Base-by-base conservation (phyloP, 2,329 filamentous ascomycete species). In the Cercospora citrullina region DNA sequence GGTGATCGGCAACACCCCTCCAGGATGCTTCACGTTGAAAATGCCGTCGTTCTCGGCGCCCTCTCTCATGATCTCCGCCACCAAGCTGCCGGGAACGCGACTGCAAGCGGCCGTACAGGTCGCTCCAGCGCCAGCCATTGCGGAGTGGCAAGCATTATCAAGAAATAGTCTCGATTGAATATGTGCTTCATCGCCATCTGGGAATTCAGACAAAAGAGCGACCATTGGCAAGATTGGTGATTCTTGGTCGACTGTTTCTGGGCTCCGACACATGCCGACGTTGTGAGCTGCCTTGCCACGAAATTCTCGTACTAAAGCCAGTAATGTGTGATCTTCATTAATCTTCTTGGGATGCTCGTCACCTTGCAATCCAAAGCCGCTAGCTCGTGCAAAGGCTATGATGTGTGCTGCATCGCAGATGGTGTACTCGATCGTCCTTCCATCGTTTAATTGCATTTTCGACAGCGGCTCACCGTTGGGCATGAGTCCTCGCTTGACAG, bases 161-260 rank as follows among this genome's bases (percentile, higher is more conserved):
- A 71, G 62, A 28, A 69, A 71, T 21, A 72, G 58, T 26, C 71
- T 31, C 9, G 64, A 66, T 36, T 69, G 67, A 9, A 71, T 64
- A 26, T 69, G 69, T 31, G 68, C 70, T 36, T 65, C 63, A 14
- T 57, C 31, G n/a, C 60, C 48, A 33, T 53, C n/a, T 4, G 63
- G 31, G 23, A 42, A 30, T 51, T 60, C 58, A 8, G 69, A 72
- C 2, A 72, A 58, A 7, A 71, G 51, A 5, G 67, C 64, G 5
- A 71, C 60, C 69, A 72, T 72, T 2, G 69, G 70, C 30, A 72
- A n/a, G 12, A 70, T 70, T 6, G 70, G 68, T 14, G 68, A 66
- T 5, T 70, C 68, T 30, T 69, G 21, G 21, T 72, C 70, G 23
- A 69, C 70, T 3, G 62, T 70, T 8, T 58, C 64, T 59, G 63